These are phyloP conservation scores for Phaffia rhodozyma DNA, from an alignment of 1,284 basidiomycete species.

Conservation along the genomic window DNA sequence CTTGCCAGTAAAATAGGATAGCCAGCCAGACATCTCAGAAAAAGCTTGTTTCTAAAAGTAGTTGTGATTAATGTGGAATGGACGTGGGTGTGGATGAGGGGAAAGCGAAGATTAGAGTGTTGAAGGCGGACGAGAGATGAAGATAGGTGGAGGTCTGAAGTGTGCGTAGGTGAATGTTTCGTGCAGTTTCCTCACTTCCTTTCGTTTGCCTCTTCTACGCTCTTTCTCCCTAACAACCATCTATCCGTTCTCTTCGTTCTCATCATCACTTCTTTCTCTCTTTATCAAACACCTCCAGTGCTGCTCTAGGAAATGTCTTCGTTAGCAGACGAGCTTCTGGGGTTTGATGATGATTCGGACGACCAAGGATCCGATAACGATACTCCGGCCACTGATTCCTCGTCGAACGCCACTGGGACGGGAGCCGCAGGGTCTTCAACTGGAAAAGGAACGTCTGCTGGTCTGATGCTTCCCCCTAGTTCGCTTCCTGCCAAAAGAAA, in stretches of 20 bases:
- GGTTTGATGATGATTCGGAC: constrained; percentile 36
- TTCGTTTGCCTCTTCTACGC: too few species aligned
- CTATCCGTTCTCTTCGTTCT: too few species aligned
- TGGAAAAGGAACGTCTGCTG: not conserved
- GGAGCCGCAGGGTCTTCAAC: constrained; percentile 17
- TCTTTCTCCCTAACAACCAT: too few species aligned
- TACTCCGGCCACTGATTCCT: constrained; percentile 16
- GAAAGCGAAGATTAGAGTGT: constrained; percentile 1
- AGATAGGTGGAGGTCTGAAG: not conserved
- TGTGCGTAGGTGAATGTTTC: not conserved
- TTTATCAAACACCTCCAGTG: not conserved
- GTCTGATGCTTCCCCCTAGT: constrained; percentile 30
- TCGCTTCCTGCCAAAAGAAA: constrained; percentile 24
- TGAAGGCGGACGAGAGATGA: not conserved
- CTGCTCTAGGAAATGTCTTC: constrained; percentile 26
- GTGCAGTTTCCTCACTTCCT: too few species aligned
- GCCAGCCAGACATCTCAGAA: constrained; percentile 68
- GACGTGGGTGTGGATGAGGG: constrained; percentile 1
- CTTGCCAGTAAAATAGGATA: constrained; percentile 55
- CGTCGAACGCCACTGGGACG: not conserved
- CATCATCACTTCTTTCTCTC: not conserved
- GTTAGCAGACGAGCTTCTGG: constrained; percentile 36
- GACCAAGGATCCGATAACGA: constrained; percentile 26
- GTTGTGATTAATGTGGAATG: not conserved
- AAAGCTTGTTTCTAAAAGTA: not conserved